phyloP scores from a whole-genome alignment of 2,329 filamentous ascomycete species.

The Beauveria australis region DNA sequence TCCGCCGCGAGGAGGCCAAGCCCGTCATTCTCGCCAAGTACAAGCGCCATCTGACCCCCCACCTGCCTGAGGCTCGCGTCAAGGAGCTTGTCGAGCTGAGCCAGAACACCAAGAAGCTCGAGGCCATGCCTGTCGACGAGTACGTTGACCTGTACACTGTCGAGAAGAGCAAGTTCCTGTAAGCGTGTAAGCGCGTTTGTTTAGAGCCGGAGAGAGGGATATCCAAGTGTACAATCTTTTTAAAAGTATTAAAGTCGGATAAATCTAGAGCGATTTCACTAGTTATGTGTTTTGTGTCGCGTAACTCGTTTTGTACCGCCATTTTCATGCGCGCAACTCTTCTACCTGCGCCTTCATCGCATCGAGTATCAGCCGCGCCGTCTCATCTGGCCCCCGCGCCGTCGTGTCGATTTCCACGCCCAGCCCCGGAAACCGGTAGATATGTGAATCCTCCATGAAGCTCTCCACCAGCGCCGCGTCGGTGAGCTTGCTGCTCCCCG shows the following conservation, averaged over 20 bases:
- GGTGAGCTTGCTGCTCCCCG: constrained; percentile 16
- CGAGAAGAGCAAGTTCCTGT: constrained; percentile 54
- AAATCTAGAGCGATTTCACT: constrained; percentile 2
- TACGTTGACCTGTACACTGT: constrained; percentile 79
- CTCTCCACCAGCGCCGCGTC: constrained; percentile 16
- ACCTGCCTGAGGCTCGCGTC: constrained; percentile 70
- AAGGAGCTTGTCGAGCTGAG: constrained; percentile 76
- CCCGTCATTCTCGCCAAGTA: constrained; percentile 94
- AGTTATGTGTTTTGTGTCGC: not conserved
- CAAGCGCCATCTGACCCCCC: constrained; percentile 79
- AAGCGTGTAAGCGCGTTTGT: constrained; percentile 10
- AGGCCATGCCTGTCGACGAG: constrained; percentile 77
- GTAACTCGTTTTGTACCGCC: not conserved
- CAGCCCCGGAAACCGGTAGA: constrained; percentile 17
- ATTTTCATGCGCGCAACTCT: not conserved
- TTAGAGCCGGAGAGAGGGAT: not conserved
- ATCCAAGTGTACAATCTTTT: not conserved
- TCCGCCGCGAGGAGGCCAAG: constrained; percentile 92
- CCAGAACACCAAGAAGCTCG: constrained; percentile 65
- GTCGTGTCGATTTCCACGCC: constrained; percentile 19
- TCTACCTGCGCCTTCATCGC: constrained; percentile 1
- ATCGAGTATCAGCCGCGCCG: constrained; percentile 14
- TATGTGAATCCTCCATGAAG: constrained; percentile 16
- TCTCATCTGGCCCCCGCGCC: constrained; percentile 17
- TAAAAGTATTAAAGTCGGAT: not conserved